These are phyloP conservation scores for Kurtzmaniella quercitrusa DNA, from an alignment of 1,139 yeast species.

Conservation along the genomic window DNA sequence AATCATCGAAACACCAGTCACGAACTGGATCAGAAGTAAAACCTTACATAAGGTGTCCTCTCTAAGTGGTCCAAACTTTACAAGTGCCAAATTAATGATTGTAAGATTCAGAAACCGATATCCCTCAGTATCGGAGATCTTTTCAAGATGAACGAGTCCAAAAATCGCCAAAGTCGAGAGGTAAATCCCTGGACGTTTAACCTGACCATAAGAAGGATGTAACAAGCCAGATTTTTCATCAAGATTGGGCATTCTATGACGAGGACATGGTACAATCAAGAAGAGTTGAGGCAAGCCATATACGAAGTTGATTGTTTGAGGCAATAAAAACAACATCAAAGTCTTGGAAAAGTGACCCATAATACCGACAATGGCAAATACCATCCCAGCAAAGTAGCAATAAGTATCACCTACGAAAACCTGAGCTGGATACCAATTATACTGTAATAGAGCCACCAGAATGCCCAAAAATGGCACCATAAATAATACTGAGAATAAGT, in stretches of 20 bases:
- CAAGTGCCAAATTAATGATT: constrained; percentile 73
- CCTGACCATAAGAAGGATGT: constrained; percentile 55
- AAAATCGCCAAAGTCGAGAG: constrained; percentile 37
- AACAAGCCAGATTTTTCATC: constrained; percentile 63
- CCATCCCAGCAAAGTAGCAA: constrained; percentile 98
- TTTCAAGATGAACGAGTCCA: constrained; percentile 45
- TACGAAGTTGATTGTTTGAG: constrained; percentile 84
- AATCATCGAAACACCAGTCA: constrained; percentile 63
- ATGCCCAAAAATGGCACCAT: constrained; percentile 87
- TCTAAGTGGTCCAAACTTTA: constrained; percentile 84
- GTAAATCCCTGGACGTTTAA: constrained; percentile 19
- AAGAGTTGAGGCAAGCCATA: constrained; percentile 90
- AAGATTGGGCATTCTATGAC: constrained; percentile 86
- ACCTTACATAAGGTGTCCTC: constrained; percentile 70
- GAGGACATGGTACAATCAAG: constrained; percentile 84
- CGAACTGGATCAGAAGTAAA: constrained; percentile 59
- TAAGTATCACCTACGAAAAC: constrained; percentile 98
- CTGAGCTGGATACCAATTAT: constrained; percentile 85
- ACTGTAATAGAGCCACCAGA: constrained; percentile 67
- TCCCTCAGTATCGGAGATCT: constrained; percentile 23
- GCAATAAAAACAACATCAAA: constrained; percentile 74
- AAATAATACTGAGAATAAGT: constrained; percentile 73
- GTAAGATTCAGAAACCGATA: constrained; percentile 77
- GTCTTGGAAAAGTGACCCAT: constrained; percentile 96
- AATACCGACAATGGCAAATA: constrained; percentile 94